Percentiles rank a stretch among this genome's conserved stretches.
Evolutionary conservation across 139 green algal species (phyloP).

Genomic region (Chlamydomonas incerta): DNA sequence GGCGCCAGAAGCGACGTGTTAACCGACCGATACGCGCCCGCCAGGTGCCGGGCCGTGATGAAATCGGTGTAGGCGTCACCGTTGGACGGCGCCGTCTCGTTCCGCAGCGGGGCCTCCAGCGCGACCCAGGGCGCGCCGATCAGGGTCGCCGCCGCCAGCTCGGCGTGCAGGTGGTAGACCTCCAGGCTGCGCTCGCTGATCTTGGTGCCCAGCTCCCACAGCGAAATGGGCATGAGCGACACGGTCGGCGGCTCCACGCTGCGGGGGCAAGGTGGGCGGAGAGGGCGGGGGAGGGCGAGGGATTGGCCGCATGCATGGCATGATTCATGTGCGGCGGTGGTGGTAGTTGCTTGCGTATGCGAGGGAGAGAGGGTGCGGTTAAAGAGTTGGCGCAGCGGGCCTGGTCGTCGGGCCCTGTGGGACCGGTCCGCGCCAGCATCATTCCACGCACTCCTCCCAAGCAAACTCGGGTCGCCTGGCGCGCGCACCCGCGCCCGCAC

Average conservation of each 20-base stretch:
- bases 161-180: constrained; percentile 3
- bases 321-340: too few relatives aligned
- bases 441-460: too few relatives aligned
- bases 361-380: too few relatives aligned
- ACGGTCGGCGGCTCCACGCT: constrained; percentile 19
- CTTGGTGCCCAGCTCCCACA: constrained; percentile 17
- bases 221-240: neutral
- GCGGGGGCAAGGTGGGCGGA: neutral
- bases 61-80: constrained; percentile 21
- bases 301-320: too few relatives aligned
- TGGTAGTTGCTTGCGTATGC: too few relatives aligned
- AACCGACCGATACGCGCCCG: neutral
- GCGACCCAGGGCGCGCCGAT: neutral
- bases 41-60: constrained; percentile 9
- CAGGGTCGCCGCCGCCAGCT: neutral
- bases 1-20: neutral
- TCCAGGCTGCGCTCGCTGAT: constrained; percentile 1
- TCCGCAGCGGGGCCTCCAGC: neutral
- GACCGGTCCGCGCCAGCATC: too few relatives aligned
- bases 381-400: too few relatives aligned
- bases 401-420: too few relatives aligned
- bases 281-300: too few relatives aligned
- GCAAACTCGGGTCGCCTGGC: too few relatives aligned
- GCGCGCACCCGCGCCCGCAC: too few relatives aligned
- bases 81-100: constrained; percentile 8